Evolutionary conservation across 768 basidiomycete species (phyloP).

Genomic region (Lactarius psammicola): DNA sequence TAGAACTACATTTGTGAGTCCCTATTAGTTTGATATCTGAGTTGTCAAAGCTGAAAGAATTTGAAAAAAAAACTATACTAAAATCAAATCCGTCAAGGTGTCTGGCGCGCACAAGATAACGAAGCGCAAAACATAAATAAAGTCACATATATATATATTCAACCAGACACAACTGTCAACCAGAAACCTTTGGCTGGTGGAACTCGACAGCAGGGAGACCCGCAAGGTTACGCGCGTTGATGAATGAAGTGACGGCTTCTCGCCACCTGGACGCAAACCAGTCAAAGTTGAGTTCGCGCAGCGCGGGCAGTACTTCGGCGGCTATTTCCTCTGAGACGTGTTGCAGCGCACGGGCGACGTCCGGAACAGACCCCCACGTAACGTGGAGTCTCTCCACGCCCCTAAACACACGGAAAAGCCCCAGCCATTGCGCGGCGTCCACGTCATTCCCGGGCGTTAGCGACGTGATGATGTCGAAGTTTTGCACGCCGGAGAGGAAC

Average conservation of each 20-base stretch:
- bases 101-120: background rate
- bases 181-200: background rate
- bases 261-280: conserved; percentile 8
- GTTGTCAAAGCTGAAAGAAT: background rate
- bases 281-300: conserved; percentile 14
- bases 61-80: background rate
- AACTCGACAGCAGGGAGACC: conserved; percentile 1
- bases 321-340: background rate
- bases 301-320: conserved; percentile 1
- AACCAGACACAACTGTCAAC: background rate
- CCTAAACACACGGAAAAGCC: conserved; percentile 1
- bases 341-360: conserved; percentile 12
- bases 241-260: conserved; percentile 7
- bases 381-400: conserved; percentile 5
- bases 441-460: background rate
- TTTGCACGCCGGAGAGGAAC: background rate
- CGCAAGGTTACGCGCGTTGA: background rate
- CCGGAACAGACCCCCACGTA: background rate
- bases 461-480: background rate
- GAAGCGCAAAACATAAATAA: background rate
- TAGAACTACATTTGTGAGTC: background rate
- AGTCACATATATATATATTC: background rate
- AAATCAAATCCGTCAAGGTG: background rate
- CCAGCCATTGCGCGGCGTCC: conserved; percentile 7
- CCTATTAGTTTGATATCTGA: no score